Percentiles rank a stretch among this genome's conserved stretches.
Conservation (phyloP, 768 basidiomycete genomes). For the Glaciozyma antarctica region DNA sequence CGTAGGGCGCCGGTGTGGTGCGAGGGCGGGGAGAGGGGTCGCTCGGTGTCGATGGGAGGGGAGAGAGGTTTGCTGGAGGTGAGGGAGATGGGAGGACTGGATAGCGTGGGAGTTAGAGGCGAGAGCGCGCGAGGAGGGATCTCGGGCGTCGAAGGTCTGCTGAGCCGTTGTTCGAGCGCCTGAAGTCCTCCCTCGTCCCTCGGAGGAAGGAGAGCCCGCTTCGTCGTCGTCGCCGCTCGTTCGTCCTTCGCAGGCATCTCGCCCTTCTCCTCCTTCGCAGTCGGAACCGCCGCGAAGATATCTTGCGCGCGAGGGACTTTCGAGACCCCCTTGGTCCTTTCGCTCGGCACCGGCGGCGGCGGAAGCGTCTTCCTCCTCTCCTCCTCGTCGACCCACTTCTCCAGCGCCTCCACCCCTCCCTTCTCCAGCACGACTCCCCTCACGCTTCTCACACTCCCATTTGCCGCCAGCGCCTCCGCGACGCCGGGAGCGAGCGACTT, state of each 20-base stretch:
- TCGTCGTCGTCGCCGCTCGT: background rate
- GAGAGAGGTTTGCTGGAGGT: background rate
- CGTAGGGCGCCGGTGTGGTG: slow-evolving; percentile 1
- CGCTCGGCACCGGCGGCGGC: background rate
- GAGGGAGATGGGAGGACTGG: background rate
- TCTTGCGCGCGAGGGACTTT: background rate
- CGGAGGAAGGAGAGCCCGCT: background rate
- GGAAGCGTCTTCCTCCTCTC: slow-evolving; percentile 10
- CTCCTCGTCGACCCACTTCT: slow-evolving; percentile 14
- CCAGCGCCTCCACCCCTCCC: slow-evolving; percentile 19
- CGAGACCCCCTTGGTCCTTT: background rate
- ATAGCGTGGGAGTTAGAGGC: no score
- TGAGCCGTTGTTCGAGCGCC: slow-evolving; percentile 8
- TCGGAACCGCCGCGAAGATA: background rate
- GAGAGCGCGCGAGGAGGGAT: background rate
- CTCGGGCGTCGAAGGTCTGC: background rate
- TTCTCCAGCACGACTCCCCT: background rate
- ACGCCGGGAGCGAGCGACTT: background rate
- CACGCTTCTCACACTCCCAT: background rate
- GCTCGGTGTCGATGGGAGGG: background rate
- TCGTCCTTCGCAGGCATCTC: background rate
- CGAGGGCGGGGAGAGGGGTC: background rate
- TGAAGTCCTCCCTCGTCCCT: background rate
- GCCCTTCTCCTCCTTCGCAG: no score
- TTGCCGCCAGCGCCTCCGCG: background rate